A percentile compares a stretch with the other conserved stretches of the same genome.
Evolutionary conservation across 192 early-diverging fungal species (phyloP).

Genomic region (Chytriomyces hyalinus): DNA sequence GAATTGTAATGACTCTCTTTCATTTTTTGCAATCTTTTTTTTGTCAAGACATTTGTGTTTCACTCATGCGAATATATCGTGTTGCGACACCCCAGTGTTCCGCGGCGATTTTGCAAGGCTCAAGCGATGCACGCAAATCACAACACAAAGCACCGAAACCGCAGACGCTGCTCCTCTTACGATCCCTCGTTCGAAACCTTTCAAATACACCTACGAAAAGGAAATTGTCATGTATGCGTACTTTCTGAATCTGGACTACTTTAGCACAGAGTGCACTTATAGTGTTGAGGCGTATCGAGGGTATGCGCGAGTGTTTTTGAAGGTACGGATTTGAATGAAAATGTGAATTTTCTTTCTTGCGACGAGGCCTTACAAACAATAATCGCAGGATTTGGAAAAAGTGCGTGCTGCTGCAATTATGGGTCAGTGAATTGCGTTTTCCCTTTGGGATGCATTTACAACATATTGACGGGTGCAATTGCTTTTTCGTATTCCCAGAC

Average conservation of each 20-base stretch:
- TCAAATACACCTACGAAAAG: constrained; percentile 99
- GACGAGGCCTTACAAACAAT: background rate
- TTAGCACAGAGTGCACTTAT: constrained; percentile 98
- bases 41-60: background rate
- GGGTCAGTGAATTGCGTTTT: constrained; percentile 49
- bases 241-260: constrained; percentile 95
- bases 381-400: constrained; percentile 75
- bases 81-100: no score
- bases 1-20: constrained; percentile 72
- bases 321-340: constrained; percentile 41
- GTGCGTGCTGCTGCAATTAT: constrained; percentile 88
- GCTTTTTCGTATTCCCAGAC: constrained; percentile 51
- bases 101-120: constrained; percentile 93
- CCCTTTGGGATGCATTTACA: background rate
- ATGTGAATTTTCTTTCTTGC: no score
- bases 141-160: constrained; percentile 73
- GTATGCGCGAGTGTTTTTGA: constrained; percentile 90
- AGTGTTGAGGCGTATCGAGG: constrained; percentile 97
- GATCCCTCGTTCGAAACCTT: constrained; percentile 91
- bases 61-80: background rate
- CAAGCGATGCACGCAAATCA: constrained; percentile 90
- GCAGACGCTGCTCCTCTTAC: constrained; percentile 33
- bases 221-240: constrained; percentile 99
- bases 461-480: no score
- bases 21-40: background rate